Conservation (phyloP, 345 rosid species). For the Odontarrhena argentea region DNA sequence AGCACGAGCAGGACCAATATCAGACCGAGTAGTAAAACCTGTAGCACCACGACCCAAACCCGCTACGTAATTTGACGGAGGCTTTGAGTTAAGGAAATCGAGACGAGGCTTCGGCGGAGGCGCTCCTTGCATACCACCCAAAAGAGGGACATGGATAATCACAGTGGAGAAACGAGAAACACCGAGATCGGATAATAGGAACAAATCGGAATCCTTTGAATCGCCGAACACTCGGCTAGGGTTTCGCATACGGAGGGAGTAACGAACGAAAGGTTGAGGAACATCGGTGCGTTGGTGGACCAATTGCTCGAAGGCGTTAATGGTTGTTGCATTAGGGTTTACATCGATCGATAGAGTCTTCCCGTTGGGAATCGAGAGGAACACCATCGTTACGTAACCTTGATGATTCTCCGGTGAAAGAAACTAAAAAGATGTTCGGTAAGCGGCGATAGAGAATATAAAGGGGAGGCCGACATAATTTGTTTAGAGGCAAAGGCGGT, state of each 20-base stretch:
- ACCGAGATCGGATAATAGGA: conserved; percentile 54
- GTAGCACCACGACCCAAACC: conserved; percentile 97
- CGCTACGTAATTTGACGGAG: conserved; percentile 88
- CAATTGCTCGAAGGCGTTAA: conserved; percentile 51
- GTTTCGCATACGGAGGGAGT: conserved; percentile 41
- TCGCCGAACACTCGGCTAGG: conserved; percentile 18
- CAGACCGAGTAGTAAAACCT: conserved; percentile 94
- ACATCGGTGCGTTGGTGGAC: conserved; percentile 47
- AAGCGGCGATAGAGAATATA: not conserved
- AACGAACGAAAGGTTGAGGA: conserved; percentile 49
- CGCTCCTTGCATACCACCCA: conserved; percentile 68
- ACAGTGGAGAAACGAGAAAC: conserved; percentile 55
- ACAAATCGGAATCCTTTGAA: conserved; percentile 33
- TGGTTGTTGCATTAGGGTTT: conserved; percentile 58
- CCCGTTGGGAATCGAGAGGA: conserved; percentile 54
- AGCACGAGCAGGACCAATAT: conserved; percentile 94
- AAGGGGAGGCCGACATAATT: not conserved
- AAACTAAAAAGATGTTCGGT: not conserved
- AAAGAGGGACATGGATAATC: conserved; percentile 72
- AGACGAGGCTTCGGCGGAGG: conserved; percentile 72
- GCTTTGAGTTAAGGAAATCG: conserved; percentile 83
- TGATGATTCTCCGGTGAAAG: not conserved
- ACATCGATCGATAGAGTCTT: conserved; percentile 52
- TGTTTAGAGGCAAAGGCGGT: not conserved
- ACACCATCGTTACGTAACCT: conserved; percentile 49